These are phyloP conservation scores for Dothistroma pini DNA, from an alignment of 2,329 filamentous ascomycete species.

Conservation along the genomic window DNA sequence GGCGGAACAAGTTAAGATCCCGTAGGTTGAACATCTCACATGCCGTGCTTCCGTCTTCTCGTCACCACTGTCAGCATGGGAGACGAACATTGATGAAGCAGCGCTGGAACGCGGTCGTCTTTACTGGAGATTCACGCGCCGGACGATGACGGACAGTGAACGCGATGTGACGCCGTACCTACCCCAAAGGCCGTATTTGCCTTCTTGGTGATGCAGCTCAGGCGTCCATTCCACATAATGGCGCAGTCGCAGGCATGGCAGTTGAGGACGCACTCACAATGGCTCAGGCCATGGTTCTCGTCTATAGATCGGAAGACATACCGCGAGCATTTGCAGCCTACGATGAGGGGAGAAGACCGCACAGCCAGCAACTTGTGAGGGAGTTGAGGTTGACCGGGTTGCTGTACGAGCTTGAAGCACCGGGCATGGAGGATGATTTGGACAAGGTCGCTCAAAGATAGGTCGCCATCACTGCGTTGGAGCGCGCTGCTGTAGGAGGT, in stretches of 20 bases:
- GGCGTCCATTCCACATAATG: constrained; percentile 53
- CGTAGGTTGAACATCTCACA: background rate
- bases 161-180: no score
- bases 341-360: constrained; percentile 38
- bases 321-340: constrained; percentile 38
- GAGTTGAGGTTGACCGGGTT: constrained; percentile 39
- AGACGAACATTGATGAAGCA: background rate
- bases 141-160: no score
- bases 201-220: constrained; percentile 58
- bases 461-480: background rate
- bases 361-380: constrained; percentile 40
- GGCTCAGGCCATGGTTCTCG: constrained; percentile 36
- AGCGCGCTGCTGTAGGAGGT: no score
- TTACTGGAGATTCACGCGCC: background rate
- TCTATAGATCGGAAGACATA: constrained; percentile 24
- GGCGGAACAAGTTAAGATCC: background rate
- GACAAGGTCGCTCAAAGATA: constrained; percentile 29
- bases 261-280: constrained; percentile 54
- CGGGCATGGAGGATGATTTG: constrained; percentile 33
- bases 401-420: constrained; percentile 40
- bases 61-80: background rate
- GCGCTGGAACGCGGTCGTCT: background rate
- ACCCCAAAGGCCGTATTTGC: constrained; percentile 37
- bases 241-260: constrained; percentile 54
- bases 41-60: background rate